Percentiles rank a stretch among this genome's conserved stretches.
phyloP scores from a whole-genome alignment of 2,329 filamentous ascomycete species.

The Fusarium sp. region DNA sequence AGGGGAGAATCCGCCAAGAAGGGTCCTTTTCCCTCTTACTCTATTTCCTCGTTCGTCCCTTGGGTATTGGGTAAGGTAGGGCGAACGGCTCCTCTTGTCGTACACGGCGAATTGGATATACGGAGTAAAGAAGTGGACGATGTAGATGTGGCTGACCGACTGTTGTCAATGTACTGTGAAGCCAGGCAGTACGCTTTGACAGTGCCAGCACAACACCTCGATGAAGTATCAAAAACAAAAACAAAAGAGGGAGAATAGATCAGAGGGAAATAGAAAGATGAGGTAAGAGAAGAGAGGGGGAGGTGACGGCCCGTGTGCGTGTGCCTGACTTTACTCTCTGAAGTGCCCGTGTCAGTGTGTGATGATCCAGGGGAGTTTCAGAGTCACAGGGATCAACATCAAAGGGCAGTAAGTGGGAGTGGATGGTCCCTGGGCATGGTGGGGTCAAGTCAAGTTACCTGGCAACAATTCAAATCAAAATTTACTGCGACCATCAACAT shows the following conservation, averaged over 20 bases:
- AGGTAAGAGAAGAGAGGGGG: conserved; percentile 21
- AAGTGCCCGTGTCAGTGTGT: conserved; percentile 5
- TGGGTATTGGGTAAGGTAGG: not conserved
- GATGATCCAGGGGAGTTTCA: conserved; percentile 46
- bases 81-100: conserved; percentile 3
- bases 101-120: not conserved
- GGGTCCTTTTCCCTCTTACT: conserved; percentile 18
- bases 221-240: not conserved
- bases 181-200: conserved; percentile 2
- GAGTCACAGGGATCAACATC: conserved; percentile 44
- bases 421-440: conserved; percentile 19
- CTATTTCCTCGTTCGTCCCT: conserved; percentile 15
- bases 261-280: conserved; percentile 16
- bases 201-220: conserved; percentile 4
- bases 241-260: conserved; percentile 11
- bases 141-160: conserved; percentile 4
- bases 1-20: conserved; percentile 36
- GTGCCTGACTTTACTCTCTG: conserved; percentile 11
- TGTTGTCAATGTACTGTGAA: not conserved
- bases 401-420: conserved; percentile 24
- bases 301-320: conserved; percentile 8
- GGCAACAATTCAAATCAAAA: conserved; percentile 17
- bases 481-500: conserved; percentile 18
- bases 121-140: not conserved
- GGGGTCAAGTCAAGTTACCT: conserved; percentile 1